These are phyloP conservation scores for Colletotrichum theobromicola DNA, from an alignment of 2,329 filamentous ascomycete species.

Conservation along the genomic window DNA sequence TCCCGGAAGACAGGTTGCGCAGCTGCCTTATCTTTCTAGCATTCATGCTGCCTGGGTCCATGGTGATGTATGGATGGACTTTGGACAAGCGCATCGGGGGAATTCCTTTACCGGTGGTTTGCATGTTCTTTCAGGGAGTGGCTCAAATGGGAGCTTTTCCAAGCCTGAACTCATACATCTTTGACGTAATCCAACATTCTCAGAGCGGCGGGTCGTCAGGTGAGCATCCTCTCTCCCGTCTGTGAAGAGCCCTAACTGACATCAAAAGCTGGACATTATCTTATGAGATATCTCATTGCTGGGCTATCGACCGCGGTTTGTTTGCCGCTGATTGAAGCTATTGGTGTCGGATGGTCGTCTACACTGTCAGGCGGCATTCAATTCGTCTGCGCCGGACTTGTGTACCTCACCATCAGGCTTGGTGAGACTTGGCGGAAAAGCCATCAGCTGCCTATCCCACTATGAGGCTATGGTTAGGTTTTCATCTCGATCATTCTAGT, in stretches of 20 bases:
- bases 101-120: constrained; percentile 68
- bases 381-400: neutral
- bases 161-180: constrained; percentile 78
- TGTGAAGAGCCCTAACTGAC: constrained; percentile 63
- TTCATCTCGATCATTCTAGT: neutral
- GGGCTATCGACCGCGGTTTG: constrained; percentile 73
- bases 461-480: neutral
- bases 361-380: constrained; percentile 56
- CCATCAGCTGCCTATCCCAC: neutral
- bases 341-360: constrained; percentile 83
- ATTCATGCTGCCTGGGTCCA: constrained; percentile 62
- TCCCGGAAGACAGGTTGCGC: constrained; percentile 73
- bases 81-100: constrained; percentile 56
- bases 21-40: constrained; percentile 63
- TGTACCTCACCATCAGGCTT: neutral
- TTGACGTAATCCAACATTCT: constrained; percentile 75
- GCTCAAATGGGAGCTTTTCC: constrained; percentile 80
- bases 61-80: constrained; percentile 66
- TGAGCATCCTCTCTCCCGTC: neutral
- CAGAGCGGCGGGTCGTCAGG: neutral
- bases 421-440: neutral
- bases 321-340: constrained; percentile 71
- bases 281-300: constrained; percentile 77
- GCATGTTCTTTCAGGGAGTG: constrained; percentile 77
- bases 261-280: constrained; percentile 81